phyloP scores from a whole-genome alignment of 106 monocot species.

The Acorus gramineus region DNA sequence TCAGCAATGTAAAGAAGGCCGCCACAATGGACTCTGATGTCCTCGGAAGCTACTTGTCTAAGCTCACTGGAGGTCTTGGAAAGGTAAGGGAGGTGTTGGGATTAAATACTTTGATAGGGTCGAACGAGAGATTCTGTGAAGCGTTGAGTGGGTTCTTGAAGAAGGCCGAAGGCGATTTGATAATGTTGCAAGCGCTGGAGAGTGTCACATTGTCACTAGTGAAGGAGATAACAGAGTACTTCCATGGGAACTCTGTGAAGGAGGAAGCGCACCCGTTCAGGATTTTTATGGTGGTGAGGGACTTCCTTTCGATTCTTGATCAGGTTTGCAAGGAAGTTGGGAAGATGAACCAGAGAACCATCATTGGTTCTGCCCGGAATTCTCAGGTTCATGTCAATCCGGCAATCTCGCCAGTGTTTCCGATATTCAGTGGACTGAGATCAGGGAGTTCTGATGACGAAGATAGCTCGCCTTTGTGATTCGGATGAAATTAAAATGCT shows the following conservation, averaged over 20 bases:
- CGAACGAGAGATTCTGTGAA: constrained; percentile 25
- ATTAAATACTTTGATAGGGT: constrained; percentile 11
- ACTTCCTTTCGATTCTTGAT: constrained; percentile 68
- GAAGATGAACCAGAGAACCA: constrained; percentile 36
- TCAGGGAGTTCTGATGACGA: constrained; percentile 45
- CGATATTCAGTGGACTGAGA: constrained; percentile 33
- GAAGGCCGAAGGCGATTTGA: constrained; percentile 67
- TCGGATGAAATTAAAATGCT: constrained; percentile 7
- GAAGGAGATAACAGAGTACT: constrained; percentile 90
- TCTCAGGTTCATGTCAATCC: constrained; percentile 64
- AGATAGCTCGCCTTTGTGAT: neutral
- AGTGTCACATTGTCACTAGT: constrained; percentile 64
- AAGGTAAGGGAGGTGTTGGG: constrained; percentile 46
- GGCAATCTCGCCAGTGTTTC: constrained; percentile 29
- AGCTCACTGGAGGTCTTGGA: constrained; percentile 49
- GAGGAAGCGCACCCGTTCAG: constrained; percentile 88
- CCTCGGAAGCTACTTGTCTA: constrained; percentile 65
- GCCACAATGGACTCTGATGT: constrained; percentile 82
- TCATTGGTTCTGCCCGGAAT: constrained; percentile 31
- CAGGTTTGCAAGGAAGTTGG: constrained; percentile 80
- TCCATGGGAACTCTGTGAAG: constrained; percentile 71
- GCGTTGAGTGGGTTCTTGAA: constrained; percentile 47
- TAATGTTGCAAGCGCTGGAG: constrained; percentile 66
- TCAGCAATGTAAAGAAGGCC: constrained; percentile 80
- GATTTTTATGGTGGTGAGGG: constrained; percentile 88